Conservation (phyloP, 208 protist species). For the Trypanosoma avium region DNA sequence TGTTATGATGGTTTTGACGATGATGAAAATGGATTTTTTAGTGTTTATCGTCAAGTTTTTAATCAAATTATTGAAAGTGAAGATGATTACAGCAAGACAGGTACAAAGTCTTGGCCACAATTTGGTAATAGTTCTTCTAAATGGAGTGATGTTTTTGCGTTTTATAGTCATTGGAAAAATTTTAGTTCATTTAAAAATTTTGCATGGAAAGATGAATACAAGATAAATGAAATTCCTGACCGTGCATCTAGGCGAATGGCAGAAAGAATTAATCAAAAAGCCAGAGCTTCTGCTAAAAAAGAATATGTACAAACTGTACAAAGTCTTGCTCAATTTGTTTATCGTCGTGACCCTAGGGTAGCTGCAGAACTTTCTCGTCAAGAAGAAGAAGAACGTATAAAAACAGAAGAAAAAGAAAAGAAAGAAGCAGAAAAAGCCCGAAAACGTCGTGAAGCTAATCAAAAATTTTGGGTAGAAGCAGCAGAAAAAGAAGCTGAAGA, state of each 20-base stretch:
- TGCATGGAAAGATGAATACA: conserved; percentile 92
- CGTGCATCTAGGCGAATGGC: conserved; percentile 83
- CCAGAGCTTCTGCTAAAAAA: conserved; percentile 71
- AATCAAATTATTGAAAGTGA: conserved; percentile 73
- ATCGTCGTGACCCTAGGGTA: conserved; percentile 86
- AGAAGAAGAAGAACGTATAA: conserved; percentile 57
- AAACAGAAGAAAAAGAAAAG: conserved; percentile 52
- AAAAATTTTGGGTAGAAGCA: conserved; percentile 79
- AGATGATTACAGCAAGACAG: conserved; percentile 50
- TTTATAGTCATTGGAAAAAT: conserved; percentile 88
- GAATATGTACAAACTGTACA: conserved; percentile 85
- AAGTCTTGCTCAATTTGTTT: conserved; percentile 74
- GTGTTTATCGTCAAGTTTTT: conserved; percentile 78
- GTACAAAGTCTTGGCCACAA: conserved; percentile 59
- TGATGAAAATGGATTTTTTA: conserved; percentile 73
- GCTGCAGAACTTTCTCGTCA: conserved; percentile 57
- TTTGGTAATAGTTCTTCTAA: conserved; percentile 68
- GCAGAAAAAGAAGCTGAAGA: conserved; percentile 80
- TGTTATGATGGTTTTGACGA: conserved; percentile 85
- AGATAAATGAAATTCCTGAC: conserved; percentile 89
- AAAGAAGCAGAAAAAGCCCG: conserved; percentile 55
- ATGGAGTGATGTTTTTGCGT: conserved; percentile 67
- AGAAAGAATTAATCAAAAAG: conserved; percentile 87
- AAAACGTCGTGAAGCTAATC: conserved; percentile 68
- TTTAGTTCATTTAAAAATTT: conserved; percentile 86